A percentile compares a stretch with the other conserved stretches of the same genome.
Conservation (phyloP, 495 filamentous ascomycete species). For the Lophium mytilinum region DNA sequence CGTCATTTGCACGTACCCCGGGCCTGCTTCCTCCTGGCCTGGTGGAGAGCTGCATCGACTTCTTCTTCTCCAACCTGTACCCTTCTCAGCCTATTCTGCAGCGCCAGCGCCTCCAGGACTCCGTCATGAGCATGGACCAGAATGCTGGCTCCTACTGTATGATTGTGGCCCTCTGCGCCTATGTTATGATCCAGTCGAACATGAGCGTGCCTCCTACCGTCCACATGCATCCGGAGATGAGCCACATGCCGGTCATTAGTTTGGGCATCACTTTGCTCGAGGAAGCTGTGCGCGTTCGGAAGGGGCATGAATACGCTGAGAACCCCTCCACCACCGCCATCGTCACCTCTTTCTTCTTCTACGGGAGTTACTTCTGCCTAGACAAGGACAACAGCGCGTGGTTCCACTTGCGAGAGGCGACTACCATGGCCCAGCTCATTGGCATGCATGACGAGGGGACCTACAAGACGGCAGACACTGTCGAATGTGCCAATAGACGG, state of each 20-base stretch:
- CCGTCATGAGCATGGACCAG: conserved; percentile 50
- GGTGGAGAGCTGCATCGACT: conserved; percentile 65
- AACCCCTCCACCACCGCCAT: conserved; percentile 57
- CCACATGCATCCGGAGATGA: conserved; percentile 6
- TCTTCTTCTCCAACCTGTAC: conserved; percentile 79
- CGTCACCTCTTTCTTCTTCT: conserved; percentile 74
- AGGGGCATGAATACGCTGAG: conserved; percentile 66
- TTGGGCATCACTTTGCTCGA: conserved; percentile 49
- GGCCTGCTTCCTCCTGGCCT: conserved; percentile 52
- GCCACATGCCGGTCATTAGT: conserved; percentile 13
- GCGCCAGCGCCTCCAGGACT: conserved; percentile 55
- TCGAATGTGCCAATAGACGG: conserved; percentile 47
- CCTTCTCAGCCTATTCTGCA: conserved; percentile 76
- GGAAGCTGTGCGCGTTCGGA: conserved; percentile 67
- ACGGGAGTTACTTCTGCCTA: conserved; percentile 65
- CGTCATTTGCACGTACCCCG: conserved; percentile 35
- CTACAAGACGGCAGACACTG: conserved; percentile 39
- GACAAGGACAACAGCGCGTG: conserved; percentile 65
- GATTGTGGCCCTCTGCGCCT: conserved; percentile 68
- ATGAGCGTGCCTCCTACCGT: conserved; percentile 45
- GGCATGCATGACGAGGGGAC: conserved; percentile 56
- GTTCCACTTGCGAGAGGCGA: conserved; percentile 65
- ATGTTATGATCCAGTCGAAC: conserved; percentile 77
- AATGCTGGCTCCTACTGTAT: conserved; percentile 73
- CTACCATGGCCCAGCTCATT: conserved; percentile 45